Percentiles rank a stretch among this genome's conserved stretches.
Evolutionary conservation across 208 protist genomes (phyloP).

Genomic region (Tritrichomonas foetus): DNA sequence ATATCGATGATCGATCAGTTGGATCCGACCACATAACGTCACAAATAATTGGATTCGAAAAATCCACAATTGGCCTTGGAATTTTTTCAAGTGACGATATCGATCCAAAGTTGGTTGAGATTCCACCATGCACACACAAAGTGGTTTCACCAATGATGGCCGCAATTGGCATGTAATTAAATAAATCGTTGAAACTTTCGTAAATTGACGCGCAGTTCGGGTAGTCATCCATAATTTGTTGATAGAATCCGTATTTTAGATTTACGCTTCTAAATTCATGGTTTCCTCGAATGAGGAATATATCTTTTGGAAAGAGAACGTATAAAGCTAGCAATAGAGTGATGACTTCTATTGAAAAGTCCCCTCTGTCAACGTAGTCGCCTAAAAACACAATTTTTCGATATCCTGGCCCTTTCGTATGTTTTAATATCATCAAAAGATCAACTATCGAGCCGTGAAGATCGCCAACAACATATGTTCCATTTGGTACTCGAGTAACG

Average conservation of each 20-base stretch:
- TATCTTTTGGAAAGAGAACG: not conserved
- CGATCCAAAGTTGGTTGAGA: not conserved
- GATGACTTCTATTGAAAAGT: not conserved
- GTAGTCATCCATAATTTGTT: not conserved
- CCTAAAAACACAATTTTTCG: not conserved
- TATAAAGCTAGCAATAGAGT: not conserved
- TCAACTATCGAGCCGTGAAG: not conserved
- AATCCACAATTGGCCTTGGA: not conserved
- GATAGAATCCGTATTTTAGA: not conserved
- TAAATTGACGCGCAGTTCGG: not conserved
- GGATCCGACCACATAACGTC: constrained; percentile 11
- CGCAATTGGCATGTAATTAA: not conserved
- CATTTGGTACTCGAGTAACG: too few relatives aligned
- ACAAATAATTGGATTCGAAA: not conserved
- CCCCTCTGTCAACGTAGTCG: not conserved
- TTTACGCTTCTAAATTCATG: not conserved
- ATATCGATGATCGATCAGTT: not conserved
- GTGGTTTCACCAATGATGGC: not conserved
- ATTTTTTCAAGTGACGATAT: not conserved
- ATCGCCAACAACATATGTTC: constrained; percentile 21
- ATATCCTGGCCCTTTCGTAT: not conserved
- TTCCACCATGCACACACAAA: not conserved
- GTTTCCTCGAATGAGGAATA: not conserved
- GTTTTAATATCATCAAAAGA: not conserved
- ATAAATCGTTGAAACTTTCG: not conserved